Percentiles rank a stretch among this genome's conserved stretches.
Evolutionary conservation across 345 rosid species (phyloP).

Genomic region (Mercurialis annua): DNA sequence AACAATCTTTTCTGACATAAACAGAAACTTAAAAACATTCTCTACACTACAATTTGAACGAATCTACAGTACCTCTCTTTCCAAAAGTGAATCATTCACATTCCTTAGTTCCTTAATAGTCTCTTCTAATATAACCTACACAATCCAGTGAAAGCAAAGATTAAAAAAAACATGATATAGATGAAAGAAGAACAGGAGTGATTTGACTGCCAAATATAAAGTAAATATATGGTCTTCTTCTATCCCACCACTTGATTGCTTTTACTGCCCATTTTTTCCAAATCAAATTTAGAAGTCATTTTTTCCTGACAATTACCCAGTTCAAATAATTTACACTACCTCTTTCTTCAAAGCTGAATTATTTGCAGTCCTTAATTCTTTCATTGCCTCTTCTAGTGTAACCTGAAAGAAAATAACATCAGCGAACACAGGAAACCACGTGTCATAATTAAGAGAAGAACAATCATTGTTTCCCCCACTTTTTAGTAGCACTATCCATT

Average conservation of each 20-base stretch:
- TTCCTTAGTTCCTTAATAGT: slow-evolving; percentile 30
- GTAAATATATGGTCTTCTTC: background rate
- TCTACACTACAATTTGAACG: background rate
- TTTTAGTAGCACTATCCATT: too few relatives aligned
- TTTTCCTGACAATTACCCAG: background rate
- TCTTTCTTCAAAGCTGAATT: slow-evolving; percentile 33
- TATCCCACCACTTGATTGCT: background rate
- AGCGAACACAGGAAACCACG: background rate
- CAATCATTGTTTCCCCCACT: background rate
- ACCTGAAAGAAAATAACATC: slow-evolving; percentile 31
- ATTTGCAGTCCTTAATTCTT: slow-evolving; percentile 31
- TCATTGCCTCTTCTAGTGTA: slow-evolving; percentile 37
- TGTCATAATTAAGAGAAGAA: background rate
- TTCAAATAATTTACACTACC: slow-evolving; percentile 20
- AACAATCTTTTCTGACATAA: background rate
- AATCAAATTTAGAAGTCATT: background rate
- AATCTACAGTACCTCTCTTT: slow-evolving; percentile 33
- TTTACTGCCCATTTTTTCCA: slow-evolving; percentile 18
- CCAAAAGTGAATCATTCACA: slow-evolving; percentile 30
- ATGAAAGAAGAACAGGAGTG: background rate
- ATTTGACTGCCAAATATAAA: background rate
- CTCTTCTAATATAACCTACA: slow-evolving; percentile 44
- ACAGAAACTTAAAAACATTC: background rate
- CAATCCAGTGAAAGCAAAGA: slow-evolving; percentile 5
- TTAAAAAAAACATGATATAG: background rate